phyloP scores from a whole-genome alignment of 257 asterid genomes.

The Eucommia ulmoides region DNA sequence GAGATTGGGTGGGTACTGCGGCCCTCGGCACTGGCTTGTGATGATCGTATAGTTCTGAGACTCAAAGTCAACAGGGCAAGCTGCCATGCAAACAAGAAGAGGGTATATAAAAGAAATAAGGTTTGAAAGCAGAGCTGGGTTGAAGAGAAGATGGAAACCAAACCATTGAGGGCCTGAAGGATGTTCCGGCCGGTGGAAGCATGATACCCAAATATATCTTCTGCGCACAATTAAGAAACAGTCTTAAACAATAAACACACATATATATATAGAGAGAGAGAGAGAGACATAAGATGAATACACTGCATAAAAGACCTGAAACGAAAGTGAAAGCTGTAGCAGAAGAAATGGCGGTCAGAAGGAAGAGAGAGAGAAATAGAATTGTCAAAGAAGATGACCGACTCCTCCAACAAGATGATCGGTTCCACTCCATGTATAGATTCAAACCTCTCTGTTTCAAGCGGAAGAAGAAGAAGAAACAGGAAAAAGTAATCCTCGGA shows the following conservation, averaged over 20 bases:
- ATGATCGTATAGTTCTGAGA: constrained; percentile 6
- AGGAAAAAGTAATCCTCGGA: too few relatives aligned
- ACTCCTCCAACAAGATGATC: background rate
- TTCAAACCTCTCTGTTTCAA: too few relatives aligned
- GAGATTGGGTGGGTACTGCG: constrained; percentile 6
- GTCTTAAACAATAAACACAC: background rate
- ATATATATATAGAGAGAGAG: too few relatives aligned
- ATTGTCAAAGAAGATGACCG: background rate
- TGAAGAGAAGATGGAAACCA: background rate
- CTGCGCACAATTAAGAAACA: background rate
- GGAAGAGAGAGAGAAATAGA: background rate
- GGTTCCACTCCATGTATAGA: background rate
- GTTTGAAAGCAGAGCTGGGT: background rate
- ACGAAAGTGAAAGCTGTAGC: background rate
- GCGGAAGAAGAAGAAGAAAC: too few relatives aligned
- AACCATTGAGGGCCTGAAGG: background rate
- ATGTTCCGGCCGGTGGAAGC: background rate
- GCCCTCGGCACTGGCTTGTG: constrained; percentile 11
- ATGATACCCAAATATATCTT: background rate
- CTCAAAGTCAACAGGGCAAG: constrained; percentile 11
- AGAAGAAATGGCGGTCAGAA: background rate
- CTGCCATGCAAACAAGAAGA: background rate
- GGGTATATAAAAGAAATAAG: background rate
- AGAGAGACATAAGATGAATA: too few relatives aligned
- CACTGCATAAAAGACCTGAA: background rate